A percentile compares a stretch with the other conserved stretches of the same genome.
Conservation (phyloP, 2,329 filamentous ascomycete species). For the Xylaria sp. region DNA sequence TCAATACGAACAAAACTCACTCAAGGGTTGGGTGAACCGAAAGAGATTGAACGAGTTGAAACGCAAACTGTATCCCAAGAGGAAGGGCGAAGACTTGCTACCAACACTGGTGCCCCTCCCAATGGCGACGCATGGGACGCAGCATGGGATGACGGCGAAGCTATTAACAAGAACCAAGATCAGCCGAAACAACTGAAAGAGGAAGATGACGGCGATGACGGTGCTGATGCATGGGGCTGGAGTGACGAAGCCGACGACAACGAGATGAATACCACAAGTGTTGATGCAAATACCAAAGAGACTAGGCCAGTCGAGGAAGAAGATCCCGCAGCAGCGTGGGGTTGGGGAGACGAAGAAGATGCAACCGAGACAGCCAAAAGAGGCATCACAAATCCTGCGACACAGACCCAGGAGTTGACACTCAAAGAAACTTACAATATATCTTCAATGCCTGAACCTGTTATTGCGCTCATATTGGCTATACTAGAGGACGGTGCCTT, state of each 20-base stretch:
- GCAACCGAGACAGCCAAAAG: conserved; percentile 47
- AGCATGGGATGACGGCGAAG: conserved; percentile 80
- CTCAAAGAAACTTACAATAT: conserved; percentile 88
- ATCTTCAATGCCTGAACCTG: conserved; percentile 84
- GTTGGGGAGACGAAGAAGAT: conserved; percentile 79
- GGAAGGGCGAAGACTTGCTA: conserved; percentile 73
- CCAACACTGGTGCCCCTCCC: conserved; percentile 59
- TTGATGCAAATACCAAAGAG: conserved; percentile 49
- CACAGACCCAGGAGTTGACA: conserved; percentile 74
- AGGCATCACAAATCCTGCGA: conserved; percentile 45
- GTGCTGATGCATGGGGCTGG: conserved; percentile 79
- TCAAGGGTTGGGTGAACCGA: conserved; percentile 72
- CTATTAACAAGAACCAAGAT: conserved; percentile 48
- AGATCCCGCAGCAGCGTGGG: conserved; percentile 77
- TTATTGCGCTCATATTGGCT: conserved; percentile 73
- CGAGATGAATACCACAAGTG: conserved; percentile 70
- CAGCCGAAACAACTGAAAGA: conserved; percentile 29
- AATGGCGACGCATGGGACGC: conserved; percentile 77
- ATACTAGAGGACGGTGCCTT: conserved; percentile 70
- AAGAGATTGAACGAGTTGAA: conserved; percentile 83
- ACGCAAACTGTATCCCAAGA: conserved; percentile 78
- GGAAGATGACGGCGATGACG: conserved; percentile 39
- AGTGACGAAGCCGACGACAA: conserved; percentile 70
- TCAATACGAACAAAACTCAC: conserved; percentile 76
- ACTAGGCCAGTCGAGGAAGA: conserved; percentile 38